These are phyloP conservation scores for Colletotrichum sp. DNA, from an alignment of 2,329 filamentous ascomycete species.

Conservation along the genomic window DNA sequence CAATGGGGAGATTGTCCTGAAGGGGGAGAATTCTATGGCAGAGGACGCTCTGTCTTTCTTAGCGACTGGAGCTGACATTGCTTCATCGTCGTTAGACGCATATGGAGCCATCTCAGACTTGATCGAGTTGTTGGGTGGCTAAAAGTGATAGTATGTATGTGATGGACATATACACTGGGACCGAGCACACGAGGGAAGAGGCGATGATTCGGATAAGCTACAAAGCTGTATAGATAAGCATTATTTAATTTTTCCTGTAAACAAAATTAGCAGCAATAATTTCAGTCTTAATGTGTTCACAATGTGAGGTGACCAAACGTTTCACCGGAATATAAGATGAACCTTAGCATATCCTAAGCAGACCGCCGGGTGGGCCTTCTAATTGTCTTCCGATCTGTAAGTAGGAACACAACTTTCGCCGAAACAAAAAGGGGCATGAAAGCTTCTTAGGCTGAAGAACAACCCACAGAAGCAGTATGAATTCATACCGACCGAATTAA, in stretches of 20 bases:
- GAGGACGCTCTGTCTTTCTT: neutral
- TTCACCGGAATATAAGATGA: neutral
- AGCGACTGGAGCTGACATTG: neutral
- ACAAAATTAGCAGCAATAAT: neutral
- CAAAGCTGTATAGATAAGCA: neutral
- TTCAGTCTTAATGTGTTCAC: neutral
- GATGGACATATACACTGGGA: neutral
- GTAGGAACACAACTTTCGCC: neutral
- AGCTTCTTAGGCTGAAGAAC: neutral
- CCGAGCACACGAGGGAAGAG: neutral
- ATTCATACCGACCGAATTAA: neutral
- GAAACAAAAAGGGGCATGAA: neutral
- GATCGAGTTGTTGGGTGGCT: neutral
- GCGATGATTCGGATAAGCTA: neutral
- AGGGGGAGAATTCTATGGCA: neutral
- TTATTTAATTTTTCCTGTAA: neutral
- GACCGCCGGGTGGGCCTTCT: neutral
- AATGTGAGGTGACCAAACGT: neutral
- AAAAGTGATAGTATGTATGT: neutral
- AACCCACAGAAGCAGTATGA: neutral
- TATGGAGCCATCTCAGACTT: neutral
- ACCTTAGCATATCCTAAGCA: neutral
- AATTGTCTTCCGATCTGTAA: neutral
- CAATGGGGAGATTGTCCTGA: neutral
- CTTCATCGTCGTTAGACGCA: neutral